These are phyloP conservation scores for Xerocomus minutiporus DNA, from an alignment of 1,284 basidiomycete species.

Conservation along the genomic window DNA sequence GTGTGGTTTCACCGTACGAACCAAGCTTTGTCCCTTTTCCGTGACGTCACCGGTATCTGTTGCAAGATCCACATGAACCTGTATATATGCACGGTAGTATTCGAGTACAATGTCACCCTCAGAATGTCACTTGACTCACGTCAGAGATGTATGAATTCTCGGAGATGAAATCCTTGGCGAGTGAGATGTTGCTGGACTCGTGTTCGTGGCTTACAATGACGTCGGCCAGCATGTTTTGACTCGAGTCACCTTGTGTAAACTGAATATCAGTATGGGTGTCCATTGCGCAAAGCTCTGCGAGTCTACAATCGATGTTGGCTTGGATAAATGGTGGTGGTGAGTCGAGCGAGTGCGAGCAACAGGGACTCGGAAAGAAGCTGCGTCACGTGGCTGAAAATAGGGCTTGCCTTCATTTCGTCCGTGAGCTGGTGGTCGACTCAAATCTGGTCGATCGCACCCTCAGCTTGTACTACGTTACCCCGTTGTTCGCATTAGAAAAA, in stretches of 20 bases:
- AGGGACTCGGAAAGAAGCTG: background rate
- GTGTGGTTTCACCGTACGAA: conserved; percentile 8
- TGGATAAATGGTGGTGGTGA: background rate
- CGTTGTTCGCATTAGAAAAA: background rate
- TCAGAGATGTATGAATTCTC: background rate
- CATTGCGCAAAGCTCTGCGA: conserved; percentile 7
- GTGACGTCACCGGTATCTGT: background rate
- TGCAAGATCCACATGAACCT: conserved; percentile 3
- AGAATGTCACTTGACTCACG: conserved; percentile 5
- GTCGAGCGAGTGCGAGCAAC: background rate
- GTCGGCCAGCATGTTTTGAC: background rate
- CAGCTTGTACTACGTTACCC: background rate
- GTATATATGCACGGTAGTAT: conserved; percentile 12
- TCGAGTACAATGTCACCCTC: background rate
- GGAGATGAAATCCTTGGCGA: background rate
- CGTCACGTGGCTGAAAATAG: conserved; percentile 18
- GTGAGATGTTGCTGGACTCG: background rate
- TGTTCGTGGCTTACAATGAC: background rate
- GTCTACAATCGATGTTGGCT: background rate
- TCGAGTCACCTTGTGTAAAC: background rate
- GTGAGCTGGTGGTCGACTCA: background rate
- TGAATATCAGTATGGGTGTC: background rate
- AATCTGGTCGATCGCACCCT: too few species aligned
- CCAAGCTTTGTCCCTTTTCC: background rate
- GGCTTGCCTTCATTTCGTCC: background rate